These are phyloP conservation scores for Arabidopsis lyrata DNA, from an alignment of 441 rosid species.

Conservation along the genomic window DNA sequence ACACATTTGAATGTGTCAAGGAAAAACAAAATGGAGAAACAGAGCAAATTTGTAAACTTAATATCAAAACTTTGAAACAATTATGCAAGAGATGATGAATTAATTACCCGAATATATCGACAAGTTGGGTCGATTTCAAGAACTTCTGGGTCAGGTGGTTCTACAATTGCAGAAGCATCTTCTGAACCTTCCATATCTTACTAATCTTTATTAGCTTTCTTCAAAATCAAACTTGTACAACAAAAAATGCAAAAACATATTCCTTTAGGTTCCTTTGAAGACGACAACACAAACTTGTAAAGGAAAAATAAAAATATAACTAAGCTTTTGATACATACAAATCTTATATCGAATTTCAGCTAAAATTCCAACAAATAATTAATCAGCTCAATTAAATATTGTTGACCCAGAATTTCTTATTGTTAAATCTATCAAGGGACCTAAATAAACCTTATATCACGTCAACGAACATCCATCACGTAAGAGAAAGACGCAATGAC, in stretches of 20 bases:
- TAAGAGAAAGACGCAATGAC: neutral
- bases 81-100: neutral
- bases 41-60: neutral
- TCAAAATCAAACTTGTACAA: constrained; percentile 1
- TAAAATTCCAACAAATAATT: neutral
- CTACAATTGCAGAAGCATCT: constrained; percentile 58
- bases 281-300: neutral
- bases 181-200: constrained; percentile 56
- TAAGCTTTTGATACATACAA: neutral
- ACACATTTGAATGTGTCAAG: constrained; percentile 2
- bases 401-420: neutral
- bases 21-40: neutral
- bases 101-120: constrained; percentile 67
- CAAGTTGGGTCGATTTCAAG: constrained; percentile 80
- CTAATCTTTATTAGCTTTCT: neutral
- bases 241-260: constrained; percentile 3
- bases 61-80: neutral
- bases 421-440: neutral
- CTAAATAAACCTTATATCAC: neutral
- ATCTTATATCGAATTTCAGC: neutral
- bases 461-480: neutral
- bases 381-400: neutral
- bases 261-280: neutral
- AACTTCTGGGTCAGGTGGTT: constrained; percentile 78
- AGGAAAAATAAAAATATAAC: neutral